These are phyloP conservation scores for Cocos nucifera DNA, from an alignment of 176 grass and related monocot species.

Conservation along the genomic window DNA sequence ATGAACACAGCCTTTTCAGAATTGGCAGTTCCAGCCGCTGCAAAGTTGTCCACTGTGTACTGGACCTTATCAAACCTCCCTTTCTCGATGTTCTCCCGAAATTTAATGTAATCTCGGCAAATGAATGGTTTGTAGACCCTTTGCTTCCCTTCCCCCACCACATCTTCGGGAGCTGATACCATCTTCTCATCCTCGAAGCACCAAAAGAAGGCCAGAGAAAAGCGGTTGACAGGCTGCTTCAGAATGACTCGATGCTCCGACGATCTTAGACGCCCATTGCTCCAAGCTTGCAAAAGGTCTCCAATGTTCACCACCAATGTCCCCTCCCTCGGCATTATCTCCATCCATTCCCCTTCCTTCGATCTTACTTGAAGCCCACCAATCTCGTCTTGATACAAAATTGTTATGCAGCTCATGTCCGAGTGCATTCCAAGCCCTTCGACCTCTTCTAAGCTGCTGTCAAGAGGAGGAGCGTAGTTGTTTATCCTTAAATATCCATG, in stretches of 20 bases:
- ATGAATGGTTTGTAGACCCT: conserved; percentile 1
- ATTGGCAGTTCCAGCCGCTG: too few relatives aligned
- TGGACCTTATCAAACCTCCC: not conserved
- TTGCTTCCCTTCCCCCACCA: not conserved
- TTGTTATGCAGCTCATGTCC: conserved; percentile 9
- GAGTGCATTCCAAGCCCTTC: conserved; percentile 9
- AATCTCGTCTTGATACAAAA: conserved; percentile 7
- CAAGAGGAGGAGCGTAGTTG: not conserved
- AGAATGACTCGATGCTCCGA: not conserved
- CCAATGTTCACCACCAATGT: conserved; percentile 1
- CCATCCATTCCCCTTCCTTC: conserved; percentile 2
- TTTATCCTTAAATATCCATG: conserved; percentile 13
- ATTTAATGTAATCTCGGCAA: conserved; percentile 5
- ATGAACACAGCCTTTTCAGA: too few relatives aligned
- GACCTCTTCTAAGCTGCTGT: not conserved
- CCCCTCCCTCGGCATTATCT: not conserved
- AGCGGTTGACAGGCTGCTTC: not conserved
- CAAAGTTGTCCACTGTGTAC: not conserved
- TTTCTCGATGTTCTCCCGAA: not conserved
- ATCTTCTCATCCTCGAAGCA: conserved; percentile 6
- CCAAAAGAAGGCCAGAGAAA: conserved; percentile 4
- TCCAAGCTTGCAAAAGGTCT: conserved; percentile 11
- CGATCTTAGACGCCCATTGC: not conserved
- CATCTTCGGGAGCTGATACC: conserved; percentile 2
- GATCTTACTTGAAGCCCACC: conserved; percentile 1